A percentile compares a stretch with the other conserved stretches of the same genome.
Evolutionary conservation across 345 rosid species (phyloP).

Genomic region (Gossypioides kirkii): DNA sequence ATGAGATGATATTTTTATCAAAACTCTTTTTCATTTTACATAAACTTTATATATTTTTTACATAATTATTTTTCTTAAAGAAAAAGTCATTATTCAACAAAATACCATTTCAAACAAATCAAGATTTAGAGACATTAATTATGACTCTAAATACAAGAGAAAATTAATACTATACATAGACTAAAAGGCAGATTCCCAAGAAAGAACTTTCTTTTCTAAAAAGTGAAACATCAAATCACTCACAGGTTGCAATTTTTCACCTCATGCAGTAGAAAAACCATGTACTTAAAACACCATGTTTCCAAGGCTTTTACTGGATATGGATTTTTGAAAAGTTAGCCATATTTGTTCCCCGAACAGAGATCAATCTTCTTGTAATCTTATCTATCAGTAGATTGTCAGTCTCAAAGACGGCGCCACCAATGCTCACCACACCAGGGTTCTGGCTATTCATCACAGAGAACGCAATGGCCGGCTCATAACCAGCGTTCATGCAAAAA

Average conservation of each 20-base stretch:
- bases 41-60: no score
- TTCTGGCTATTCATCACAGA: slow-evolving; percentile 79
- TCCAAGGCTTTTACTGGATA: slow-evolving; percentile 9
- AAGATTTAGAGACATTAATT: neutral
- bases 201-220: neutral
- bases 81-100: neutral
- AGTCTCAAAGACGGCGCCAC: slow-evolving; percentile 32
- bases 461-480: slow-evolving; percentile 34
- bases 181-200: neutral
- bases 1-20: no score
- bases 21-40: no score
- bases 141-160: slow-evolving; percentile 1
- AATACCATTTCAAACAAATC: neutral
- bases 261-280: neutral
- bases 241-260: neutral
- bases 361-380: slow-evolving; percentile 27
- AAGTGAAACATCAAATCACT: neutral
- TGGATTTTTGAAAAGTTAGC: neutral
- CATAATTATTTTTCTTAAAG: neutral
- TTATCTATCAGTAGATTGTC: slow-evolving; percentile 23
- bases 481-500: slow-evolving; percentile 54
- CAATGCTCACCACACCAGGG: slow-evolving; percentile 58
- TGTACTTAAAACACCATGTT: neutral
- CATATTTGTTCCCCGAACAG: slow-evolving; percentile 13
- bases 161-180: no score